These are phyloP conservation scores for Datisca glomerata DNA, from an alignment of 306 rosid genomes.

Conservation along the genomic window DNA sequence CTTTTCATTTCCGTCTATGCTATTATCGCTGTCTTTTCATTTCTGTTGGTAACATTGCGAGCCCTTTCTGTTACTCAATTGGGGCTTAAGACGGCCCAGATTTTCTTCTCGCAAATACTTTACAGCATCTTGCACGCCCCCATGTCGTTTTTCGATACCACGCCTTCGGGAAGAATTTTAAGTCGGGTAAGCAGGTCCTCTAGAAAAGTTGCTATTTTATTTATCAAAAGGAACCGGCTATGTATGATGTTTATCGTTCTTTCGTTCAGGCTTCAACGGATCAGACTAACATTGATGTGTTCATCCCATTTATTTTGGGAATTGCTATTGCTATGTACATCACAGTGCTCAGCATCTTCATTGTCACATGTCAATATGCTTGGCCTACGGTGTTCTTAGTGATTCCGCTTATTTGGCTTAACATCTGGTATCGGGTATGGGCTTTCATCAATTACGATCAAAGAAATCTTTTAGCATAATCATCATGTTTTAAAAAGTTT, in stretches of 20 bases:
- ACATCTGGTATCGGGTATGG: conserved; percentile 92
- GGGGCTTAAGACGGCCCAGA: conserved; percentile 73
- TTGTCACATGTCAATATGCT: conserved; percentile 61
- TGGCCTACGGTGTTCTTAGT: conserved; percentile 94
- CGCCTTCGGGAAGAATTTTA: conserved; percentile 90
- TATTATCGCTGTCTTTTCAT: conserved; percentile 27
- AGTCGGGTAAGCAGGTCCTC: conserved; percentile 82
- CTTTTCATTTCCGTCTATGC: conserved; percentile 52
- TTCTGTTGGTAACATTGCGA: conserved; percentile 33
- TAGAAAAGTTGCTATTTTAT: too few relatives aligned
- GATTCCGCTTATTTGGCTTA: conserved; percentile 79
- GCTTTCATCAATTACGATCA: too few relatives aligned
- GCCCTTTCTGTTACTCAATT: conserved; percentile 27
- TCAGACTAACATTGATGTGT: conserved; percentile 71
- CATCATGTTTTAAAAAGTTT: too few relatives aligned
- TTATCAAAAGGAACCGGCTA: too few relatives aligned
- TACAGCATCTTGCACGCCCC: conserved; percentile 84
- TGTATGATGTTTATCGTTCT: not conserved
- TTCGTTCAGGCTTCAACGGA: conserved; percentile 76
- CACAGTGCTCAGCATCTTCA: conserved; percentile 52
- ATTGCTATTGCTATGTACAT: conserved; percentile 55
- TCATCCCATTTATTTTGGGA: conserved; percentile 54
- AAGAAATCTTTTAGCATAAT: too few relatives aligned
- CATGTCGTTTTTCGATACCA: conserved; percentile 94
- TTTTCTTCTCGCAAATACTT: conserved; percentile 67